Evolutionary conservation across 2,329 filamentous ascomycete species (phyloP), one percentile per base, ranked within the genome.

Genomic region (Neodidymelliopsis sp.): DNA sequence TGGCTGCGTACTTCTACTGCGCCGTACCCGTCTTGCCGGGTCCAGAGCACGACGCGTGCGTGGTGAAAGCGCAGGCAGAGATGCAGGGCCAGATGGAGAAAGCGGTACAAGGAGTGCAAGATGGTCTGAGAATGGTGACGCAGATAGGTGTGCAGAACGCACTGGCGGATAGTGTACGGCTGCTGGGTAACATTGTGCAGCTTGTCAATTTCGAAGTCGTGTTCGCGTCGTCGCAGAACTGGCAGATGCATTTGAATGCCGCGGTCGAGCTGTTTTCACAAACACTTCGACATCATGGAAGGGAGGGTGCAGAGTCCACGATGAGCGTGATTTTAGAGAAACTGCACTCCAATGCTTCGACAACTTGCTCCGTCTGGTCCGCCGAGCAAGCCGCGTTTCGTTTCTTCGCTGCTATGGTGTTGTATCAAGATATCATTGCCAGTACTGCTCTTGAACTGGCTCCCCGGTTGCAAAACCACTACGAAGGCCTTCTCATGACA

Each of bases 181-280:
- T 80, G 15, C 72, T 83, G 59, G 77, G 80, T 59, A 77, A 76
- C 60, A 78, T 83, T 56, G 61, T 81, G 19, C 81, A 83, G 61
- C 74, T 84, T 51, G 75, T 81, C 42, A 75, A 79, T 46, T 83
- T 83, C 51, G 81, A 84, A 62, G 69, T 78, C 16, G 70, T 73
- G 5, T 74, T 74, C 4, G 73, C 70, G 27, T 75, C 75, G 50
- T 77, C 75, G 34, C 72, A 75, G 3, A 80, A 79, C 60, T 82
- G 75, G 75, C 78, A 76, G 48, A 74, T 76, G 60, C 81, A 80
- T 60, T 76, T 78, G 20, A 75, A 76, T 59, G 80, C 78, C 2
- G 80, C 80, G 33, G 67, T 79, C 37, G 73, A 74, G 27, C 72
- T 83, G 33, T 82, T 82, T 49, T 64, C 71, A 38, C 77, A 81